Conservation (phyloP, 805 yeast species). For the Candida nonsorbophila region DNA sequence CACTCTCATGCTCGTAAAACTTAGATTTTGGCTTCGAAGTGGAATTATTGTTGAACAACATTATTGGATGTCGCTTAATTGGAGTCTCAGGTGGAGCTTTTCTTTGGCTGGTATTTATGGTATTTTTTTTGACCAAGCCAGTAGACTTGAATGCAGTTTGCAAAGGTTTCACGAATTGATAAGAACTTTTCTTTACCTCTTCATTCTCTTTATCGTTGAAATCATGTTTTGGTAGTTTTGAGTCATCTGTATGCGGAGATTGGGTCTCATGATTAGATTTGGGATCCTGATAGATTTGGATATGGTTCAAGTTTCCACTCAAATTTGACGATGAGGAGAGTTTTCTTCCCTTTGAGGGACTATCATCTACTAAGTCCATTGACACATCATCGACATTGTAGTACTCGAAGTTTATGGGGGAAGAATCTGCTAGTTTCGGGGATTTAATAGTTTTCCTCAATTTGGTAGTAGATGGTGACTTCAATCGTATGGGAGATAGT, state of each 20-base stretch:
- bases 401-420: constrained; percentile 15
- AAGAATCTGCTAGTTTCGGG: constrained; percentile 19
- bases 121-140: constrained; percentile 58
- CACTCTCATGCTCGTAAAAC: constrained; percentile 6
- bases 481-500: no score
- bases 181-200: constrained; percentile 28
- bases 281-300: constrained; percentile 19
- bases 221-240: not conserved
- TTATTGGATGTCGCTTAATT: constrained; percentile 36
- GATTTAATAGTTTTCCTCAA: constrained; percentile 27
- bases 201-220: constrained; percentile 34
- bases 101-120: constrained; percentile 9
- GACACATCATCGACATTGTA: constrained; percentile 23
- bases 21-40: constrained; percentile 1
- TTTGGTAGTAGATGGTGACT: constrained; percentile 22
- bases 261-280: not conserved
- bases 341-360: constrained; percentile 27
- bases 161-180: constrained; percentile 72
- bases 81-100: constrained; percentile 42
- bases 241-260: not conserved
- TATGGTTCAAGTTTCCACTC: constrained; percentile 10
- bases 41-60: constrained; percentile 17
- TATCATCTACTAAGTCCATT: constrained; percentile 18
- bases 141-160: constrained; percentile 79
- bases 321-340: constrained; percentile 12